A percentile compares a stretch with the other conserved stretches of the same genome.
Evolutionary conservation across 2,329 filamentous ascomycete genomes (phyloP).

Genomic region (Pseudogymnoascus sp.): DNA sequence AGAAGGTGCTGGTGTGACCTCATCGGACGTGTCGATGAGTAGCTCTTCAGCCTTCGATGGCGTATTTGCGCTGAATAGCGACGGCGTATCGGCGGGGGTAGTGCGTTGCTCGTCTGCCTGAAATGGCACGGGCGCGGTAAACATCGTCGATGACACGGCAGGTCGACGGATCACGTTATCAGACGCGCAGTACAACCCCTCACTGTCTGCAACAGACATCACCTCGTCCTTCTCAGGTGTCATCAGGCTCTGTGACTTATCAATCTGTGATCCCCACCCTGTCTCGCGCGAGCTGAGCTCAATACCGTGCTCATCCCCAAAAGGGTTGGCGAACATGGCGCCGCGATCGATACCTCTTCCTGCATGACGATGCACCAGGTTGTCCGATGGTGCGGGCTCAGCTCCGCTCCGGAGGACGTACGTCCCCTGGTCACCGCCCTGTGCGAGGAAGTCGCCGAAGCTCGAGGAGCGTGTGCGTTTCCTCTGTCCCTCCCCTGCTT

Average conservation of each 20-base stretch:
- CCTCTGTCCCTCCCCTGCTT: conserved; percentile 21
- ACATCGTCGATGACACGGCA: conserved; percentile 13
- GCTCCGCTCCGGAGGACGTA: conserved; percentile 51
- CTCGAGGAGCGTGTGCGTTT: conserved; percentile 23
- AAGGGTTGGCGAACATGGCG: conserved; percentile 49
- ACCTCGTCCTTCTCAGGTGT: conserved; percentile 37
- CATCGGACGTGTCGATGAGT: conserved; percentile 20
- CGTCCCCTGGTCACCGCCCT: conserved; percentile 43
- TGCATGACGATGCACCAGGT: conserved; percentile 38
- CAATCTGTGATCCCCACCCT: conserved; percentile 34
- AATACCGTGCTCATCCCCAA: conserved; percentile 34
- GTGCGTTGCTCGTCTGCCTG: conserved; percentile 1
- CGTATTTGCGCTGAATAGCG: conserved; percentile 17
- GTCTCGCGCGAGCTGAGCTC: conserved; percentile 16
- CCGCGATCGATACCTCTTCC: conserved; percentile 38
- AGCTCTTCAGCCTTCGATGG: conserved; percentile 15
- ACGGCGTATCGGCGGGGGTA: conserved; percentile 24
- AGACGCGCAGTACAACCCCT: conserved; percentile 49
- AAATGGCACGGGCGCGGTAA: conserved; percentile 9
- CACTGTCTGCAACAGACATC: conserved; percentile 34
- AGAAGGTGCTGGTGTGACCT: not conserved
- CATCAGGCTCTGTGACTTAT: conserved; percentile 35
- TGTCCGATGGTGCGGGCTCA: conserved; percentile 29
- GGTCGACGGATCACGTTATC: conserved; percentile 30
- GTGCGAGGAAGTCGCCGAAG: conserved; percentile 52